Percentiles rank a stretch among this genome's conserved stretches.
Conservation (phyloP, 2,329 filamentous ascomycete genomes). For the Mycosphaerelloides madeirae region DNA sequence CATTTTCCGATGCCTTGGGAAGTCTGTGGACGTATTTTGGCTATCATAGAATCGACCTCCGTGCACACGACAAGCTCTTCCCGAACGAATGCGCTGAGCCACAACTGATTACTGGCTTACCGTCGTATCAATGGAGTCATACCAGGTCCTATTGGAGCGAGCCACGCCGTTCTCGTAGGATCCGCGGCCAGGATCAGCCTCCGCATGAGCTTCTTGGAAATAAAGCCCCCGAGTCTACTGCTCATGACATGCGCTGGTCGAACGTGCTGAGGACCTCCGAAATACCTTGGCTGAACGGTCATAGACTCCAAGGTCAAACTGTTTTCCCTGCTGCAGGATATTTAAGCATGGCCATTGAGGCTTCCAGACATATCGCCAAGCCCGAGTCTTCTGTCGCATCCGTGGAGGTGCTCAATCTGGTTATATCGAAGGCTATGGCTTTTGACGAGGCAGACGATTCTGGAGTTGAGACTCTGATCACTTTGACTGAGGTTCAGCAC, state of each 20-base stretch:
- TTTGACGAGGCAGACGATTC: constrained; percentile 3
- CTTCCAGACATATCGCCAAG: constrained; percentile 1
- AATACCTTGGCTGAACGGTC: constrained; percentile 32
- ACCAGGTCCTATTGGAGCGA: constrained; percentile 15
- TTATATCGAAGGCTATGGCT: constrained; percentile 9
- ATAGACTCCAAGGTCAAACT: constrained; percentile 29
- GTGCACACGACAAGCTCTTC: too few relatives aligned
- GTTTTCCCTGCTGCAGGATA: constrained; percentile 31
- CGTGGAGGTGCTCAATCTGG: constrained; percentile 3
- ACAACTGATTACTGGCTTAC: constrained; percentile 14
- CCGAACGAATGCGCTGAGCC: too few relatives aligned
- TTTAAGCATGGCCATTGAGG: constrained; percentile 18
- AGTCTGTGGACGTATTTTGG: constrained; percentile 10
- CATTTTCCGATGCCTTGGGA: constrained; percentile 15
- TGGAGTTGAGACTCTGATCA: constrained; percentile 7
- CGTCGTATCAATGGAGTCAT: constrained; percentile 17
- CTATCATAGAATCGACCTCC: too few relatives aligned
- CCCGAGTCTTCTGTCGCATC: constrained; percentile 2
- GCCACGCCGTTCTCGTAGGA: constrained; percentile 5
- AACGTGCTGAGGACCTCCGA: constrained; percentile 14
- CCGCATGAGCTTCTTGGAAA: background rate
- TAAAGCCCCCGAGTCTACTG: background rate
- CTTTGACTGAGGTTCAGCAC: constrained; percentile 2
- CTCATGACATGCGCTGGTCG: constrained; percentile 4
- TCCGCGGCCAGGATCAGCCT: constrained; percentile 6